phyloP scores from a whole-genome alignment of 2,329 filamentous ascomycete species.

The Xylariales sp. region DNA sequence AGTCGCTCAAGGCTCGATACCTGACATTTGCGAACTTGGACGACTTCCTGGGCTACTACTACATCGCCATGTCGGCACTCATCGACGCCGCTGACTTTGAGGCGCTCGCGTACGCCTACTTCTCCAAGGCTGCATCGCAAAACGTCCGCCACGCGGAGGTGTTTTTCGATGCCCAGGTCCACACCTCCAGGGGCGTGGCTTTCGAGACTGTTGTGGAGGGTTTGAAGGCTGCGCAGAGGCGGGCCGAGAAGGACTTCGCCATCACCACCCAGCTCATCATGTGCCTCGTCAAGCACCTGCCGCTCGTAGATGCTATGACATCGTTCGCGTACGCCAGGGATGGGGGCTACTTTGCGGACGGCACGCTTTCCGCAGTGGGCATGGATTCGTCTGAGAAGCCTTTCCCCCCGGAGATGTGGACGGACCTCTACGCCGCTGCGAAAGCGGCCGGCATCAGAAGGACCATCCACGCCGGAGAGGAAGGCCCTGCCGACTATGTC shows the following conservation, averaged over 20 bases:
- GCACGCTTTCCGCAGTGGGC: slow-evolving; percentile 58
- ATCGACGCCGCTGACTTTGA: slow-evolving; percentile 65
- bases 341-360: slow-evolving; percentile 42
- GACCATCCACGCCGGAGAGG: slow-evolving; percentile 76
- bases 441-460: slow-evolving; percentile 47
- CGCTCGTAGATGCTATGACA: slow-evolving; percentile 49
- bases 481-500: slow-evolving; percentile 66
- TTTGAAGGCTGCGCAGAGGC: slow-evolving; percentile 53
- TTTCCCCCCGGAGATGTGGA: slow-evolving; percentile 56
- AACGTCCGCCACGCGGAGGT: slow-evolving; percentile 70
- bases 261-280: slow-evolving; percentile 64
- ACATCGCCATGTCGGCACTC: slow-evolving; percentile 69
- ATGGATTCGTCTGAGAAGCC: slow-evolving; percentile 62
- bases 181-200: slow-evolving; percentile 57
- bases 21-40: slow-evolving; percentile 64
- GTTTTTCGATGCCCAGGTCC: slow-evolving; percentile 79
- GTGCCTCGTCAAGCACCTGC: slow-evolving; percentile 69
- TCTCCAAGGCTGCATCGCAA: slow-evolving; percentile 57
- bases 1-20: slow-evolving; percentile 60
- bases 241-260: slow-evolving; percentile 58
- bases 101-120: slow-evolving; percentile 68
- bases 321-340: slow-evolving; percentile 37
- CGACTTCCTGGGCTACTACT: slow-evolving; percentile 77
- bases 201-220: slow-evolving; percentile 63
- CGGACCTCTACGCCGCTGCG: slow-evolving; percentile 55